Conservation (phyloP, 306 rosid species). For the Phaseolus lunatus region DNA sequence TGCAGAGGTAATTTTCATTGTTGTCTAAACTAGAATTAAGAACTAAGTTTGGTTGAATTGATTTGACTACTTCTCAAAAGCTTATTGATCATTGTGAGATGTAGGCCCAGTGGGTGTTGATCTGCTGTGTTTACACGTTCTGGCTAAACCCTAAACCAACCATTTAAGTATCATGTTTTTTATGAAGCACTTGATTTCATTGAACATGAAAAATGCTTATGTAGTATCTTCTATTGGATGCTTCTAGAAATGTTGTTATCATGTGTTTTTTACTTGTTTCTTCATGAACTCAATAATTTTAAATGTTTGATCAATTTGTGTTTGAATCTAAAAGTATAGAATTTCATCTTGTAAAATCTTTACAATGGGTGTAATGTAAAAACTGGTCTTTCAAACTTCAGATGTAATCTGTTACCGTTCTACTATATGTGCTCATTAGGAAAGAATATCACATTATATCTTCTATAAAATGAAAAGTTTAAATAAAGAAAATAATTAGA, state of each 20-base stretch:
- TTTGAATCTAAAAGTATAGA: not conserved
- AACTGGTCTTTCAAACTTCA: not conserved
- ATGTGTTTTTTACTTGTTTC: not conserved
- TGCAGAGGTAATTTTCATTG: not conserved
- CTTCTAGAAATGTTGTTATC: not conserved
- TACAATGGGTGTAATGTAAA: not conserved
- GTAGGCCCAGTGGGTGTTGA: not conserved
- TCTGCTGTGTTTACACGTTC: not conserved
- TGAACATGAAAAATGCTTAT: not conserved
- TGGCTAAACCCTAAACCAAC: not conserved
- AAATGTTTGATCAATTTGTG: not conserved
- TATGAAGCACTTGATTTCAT: not conserved
- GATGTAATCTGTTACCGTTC: conserved; percentile 2
- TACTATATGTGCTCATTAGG: conserved; percentile 12
- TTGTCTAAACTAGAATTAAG: conserved; percentile 5
- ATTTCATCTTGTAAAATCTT: not conserved
- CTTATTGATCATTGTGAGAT: conserved; percentile 2
- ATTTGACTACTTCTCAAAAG: not conserved
- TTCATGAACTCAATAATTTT: conserved; percentile 15
- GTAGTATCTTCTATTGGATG: not conserved
- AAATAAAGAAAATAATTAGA: conserved; percentile 3
- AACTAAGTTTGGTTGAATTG: conserved; percentile 1
- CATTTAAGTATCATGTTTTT: not conserved
- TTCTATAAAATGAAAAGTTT: not conserved
- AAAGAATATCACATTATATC: conserved; percentile 14